phyloP scores from a whole-genome alignment of 2,329 filamentous ascomycete species.

The Aspergillus latus region DNA sequence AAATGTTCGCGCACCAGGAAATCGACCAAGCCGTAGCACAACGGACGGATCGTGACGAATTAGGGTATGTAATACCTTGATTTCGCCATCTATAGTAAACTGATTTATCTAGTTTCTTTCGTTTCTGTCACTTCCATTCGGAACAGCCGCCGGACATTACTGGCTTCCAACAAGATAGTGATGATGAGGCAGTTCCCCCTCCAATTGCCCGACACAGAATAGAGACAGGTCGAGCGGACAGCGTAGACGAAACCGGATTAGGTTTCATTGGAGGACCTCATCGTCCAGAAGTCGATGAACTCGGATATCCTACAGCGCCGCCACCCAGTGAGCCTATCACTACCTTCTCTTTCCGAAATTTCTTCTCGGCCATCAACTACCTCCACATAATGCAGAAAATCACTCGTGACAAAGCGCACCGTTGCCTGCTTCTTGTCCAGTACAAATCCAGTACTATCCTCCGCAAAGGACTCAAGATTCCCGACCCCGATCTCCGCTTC shows the following conservation, averaged over 20 bases:
- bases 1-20: conserved; percentile 92
- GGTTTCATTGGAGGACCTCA: conserved; percentile 31
- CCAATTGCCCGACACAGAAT: conserved; percentile 66
- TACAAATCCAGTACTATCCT: conserved; percentile 94
- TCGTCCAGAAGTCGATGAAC: conserved; percentile 72
- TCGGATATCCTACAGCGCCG: conserved; percentile 73
- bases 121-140: conserved; percentile 76
- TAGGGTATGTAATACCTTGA: conserved; percentile 59
- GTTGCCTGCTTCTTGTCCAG: conserved; percentile 87
- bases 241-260: conserved; percentile 26
- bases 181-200: conserved; percentile 77
- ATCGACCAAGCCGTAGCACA: conserved; percentile 86
- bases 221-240: conserved; percentile 29
- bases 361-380: conserved; percentile 94
- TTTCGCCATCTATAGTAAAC: not conserved
- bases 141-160: conserved; percentile 53
- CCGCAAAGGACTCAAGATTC: conserved; percentile 85
- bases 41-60: conserved; percentile 76
- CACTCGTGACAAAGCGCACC: conserved; percentile 91
- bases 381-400: conserved; percentile 96
- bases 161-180: conserved; percentile 44
- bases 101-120: conserved; percentile 69
- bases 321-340: conserved; percentile 73
- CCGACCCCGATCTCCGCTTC: conserved; percentile 79
- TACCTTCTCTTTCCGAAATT: conserved; percentile 87